Evolutionary conservation across 148 eudicot species (phyloP).

Genomic region (Rhododendron mucronatum): DNA sequence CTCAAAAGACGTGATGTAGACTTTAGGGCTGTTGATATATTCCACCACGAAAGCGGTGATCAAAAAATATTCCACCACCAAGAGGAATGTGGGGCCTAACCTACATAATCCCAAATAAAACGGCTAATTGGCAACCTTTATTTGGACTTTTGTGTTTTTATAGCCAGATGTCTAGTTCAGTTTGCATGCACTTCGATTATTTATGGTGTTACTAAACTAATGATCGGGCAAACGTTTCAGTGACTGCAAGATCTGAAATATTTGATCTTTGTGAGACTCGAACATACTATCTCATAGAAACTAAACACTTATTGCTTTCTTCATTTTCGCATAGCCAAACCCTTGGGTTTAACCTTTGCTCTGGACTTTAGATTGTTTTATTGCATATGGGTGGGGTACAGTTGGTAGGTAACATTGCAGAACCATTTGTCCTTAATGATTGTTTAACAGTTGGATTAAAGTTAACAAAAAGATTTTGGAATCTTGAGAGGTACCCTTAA

Average conservation of each 20-base stretch:
- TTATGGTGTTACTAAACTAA: background rate
- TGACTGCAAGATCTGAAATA: background rate
- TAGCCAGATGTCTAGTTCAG: too few relatives aligned
- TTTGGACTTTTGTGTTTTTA: too few relatives aligned
- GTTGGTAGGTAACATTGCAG: slow-evolving; percentile 15
- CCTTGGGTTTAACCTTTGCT: background rate
- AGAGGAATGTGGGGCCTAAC: background rate
- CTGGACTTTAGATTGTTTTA: background rate
- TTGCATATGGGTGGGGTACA: slow-evolving; percentile 11
- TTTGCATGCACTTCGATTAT: background rate
- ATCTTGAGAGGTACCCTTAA: background rate
- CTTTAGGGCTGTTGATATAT: background rate
- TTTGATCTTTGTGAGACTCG: background rate
- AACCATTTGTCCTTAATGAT: background rate
- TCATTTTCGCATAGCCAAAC: too few relatives aligned
- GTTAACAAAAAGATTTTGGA: background rate
- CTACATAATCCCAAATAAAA: background rate
- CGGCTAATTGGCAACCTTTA: background rate
- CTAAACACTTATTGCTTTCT: too few relatives aligned
- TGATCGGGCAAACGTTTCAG: too few relatives aligned
- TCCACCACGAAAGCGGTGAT: background rate
- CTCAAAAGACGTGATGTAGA: background rate
- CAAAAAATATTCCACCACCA: background rate
- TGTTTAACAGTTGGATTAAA: slow-evolving; percentile 14
- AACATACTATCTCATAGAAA: background rate